phyloP scores from a whole-genome alignment of 2,329 filamentous ascomycete species.

The Mollisia scopiformis region DNA sequence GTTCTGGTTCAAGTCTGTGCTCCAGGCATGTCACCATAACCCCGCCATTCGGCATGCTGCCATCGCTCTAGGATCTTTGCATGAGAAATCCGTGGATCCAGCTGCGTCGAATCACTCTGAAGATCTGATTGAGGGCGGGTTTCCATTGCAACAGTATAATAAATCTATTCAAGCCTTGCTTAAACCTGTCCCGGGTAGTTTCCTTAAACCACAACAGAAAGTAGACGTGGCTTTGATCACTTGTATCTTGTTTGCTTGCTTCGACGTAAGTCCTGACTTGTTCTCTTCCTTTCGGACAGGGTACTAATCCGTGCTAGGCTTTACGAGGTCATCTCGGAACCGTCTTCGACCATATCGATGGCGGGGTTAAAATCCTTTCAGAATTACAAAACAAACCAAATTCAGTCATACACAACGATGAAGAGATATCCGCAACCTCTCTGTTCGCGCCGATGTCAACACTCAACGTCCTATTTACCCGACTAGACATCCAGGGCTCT shows the following conservation, averaged over 20 bases:
- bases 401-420: too few species aligned
- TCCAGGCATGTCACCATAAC: slow-evolving; percentile 59
- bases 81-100: not conserved
- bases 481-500: slow-evolving; percentile 6
- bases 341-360: slow-evolving; percentile 7
- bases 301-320: not conserved
- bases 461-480: slow-evolving; percentile 2
- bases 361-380: slow-evolving; percentile 5
- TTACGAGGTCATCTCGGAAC: slow-evolving; percentile 4
- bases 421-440: too few species aligned
- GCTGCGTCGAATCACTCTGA: slow-evolving; percentile 1
- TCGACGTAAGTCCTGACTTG: slow-evolving; percentile 2
- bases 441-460: not conserved
- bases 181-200: not conserved
- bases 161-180: slow-evolving; percentile 6
- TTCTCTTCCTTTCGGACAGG: not conserved
- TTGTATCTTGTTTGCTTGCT: slow-evolving; percentile 17
- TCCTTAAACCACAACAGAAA: not conserved
- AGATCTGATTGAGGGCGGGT: slow-evolving; percentile 3
- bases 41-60: slow-evolving; percentile 21
- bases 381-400: not conserved
- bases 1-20: slow-evolving; percentile 63
- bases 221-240: slow-evolving; percentile 12
- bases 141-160: slow-evolving; percentile 10
- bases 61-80: slow-evolving; percentile 14